phyloP scores from a whole-genome alignment of 1,139 yeast species.

The Saccharomyces hybrid region DNA sequence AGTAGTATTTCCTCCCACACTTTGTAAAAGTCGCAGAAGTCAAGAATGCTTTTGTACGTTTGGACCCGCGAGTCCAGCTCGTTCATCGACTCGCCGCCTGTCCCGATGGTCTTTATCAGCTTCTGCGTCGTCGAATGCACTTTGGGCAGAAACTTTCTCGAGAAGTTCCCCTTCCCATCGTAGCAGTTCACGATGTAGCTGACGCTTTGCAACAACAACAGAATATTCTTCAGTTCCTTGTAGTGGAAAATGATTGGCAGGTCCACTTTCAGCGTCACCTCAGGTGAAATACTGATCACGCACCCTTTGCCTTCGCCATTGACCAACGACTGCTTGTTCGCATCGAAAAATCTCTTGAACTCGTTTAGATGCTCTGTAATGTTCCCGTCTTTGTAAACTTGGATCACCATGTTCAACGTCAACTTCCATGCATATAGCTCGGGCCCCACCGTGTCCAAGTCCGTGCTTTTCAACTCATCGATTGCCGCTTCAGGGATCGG shows the following conservation, averaged over 20 bases:
- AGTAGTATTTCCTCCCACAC: slow-evolving; percentile 19
- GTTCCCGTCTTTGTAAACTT: slow-evolving; percentile 24
- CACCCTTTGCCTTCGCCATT: slow-evolving; percentile 3
- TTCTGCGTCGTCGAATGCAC: slow-evolving; percentile 17
- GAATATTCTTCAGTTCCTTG: slow-evolving; percentile 22
- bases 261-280: slow-evolving; percentile 9
- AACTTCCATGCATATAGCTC: slow-evolving; percentile 22
- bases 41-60: slow-evolving; percentile 17
- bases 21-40: slow-evolving; percentile 20
- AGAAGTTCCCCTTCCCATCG: slow-evolving; percentile 27
- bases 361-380: slow-evolving; percentile 22
- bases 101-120: slow-evolving; percentile 8
- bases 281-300: background rate
- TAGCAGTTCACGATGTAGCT: slow-evolving; percentile 30
- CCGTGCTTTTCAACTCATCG: slow-evolving; percentile 6
- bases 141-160: slow-evolving; percentile 27
- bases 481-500: slow-evolving; percentile 9
- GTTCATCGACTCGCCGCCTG: slow-evolving; percentile 4
- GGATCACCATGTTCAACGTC: slow-evolving; percentile 17
- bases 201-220: slow-evolving; percentile 29
- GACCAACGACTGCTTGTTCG: slow-evolving; percentile 14
- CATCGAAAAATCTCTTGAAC: slow-evolving; percentile 23
- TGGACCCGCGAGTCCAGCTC: slow-evolving; percentile 8
- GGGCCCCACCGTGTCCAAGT: slow-evolving; percentile 8
- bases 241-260: slow-evolving; percentile 20